phyloP scores from a whole-genome alignment of 2,329 filamentous ascomycete species.

The Cephalotrichum gorgonifer region DNA sequence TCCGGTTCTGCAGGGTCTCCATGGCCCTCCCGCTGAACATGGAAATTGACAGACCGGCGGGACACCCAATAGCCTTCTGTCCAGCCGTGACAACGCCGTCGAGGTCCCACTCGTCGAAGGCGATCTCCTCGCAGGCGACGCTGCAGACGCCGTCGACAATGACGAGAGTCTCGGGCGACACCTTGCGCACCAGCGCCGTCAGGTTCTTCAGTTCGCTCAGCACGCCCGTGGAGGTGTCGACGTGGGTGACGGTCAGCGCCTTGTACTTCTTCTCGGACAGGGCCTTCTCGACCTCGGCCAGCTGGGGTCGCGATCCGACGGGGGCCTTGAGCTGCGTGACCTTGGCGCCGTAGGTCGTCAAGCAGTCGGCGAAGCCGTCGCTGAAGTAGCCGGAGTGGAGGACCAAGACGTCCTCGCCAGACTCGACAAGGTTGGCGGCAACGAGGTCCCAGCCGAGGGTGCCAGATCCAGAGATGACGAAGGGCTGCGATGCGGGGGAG shows the following conservation, averaged over 20 bases:
- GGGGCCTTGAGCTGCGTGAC: conserved; percentile 83
- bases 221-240: conserved; percentile 94
- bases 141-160: conserved; percentile 96
- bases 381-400: conserved; percentile 96
- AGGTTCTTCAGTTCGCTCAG: conserved; percentile 82
- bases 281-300: conserved; percentile 79
- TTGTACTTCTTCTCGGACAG: conserved; percentile 90
- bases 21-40: conserved; percentile 89
- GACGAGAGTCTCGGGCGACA: conserved; percentile 84
- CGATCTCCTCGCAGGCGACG: conserved; percentile 90
- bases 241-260: conserved; percentile 87
- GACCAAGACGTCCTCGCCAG: conserved; percentile 82
- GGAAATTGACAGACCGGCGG: conserved; percentile 85
- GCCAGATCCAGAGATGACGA: conserved; percentile 87
- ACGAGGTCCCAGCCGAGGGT: conserved; percentile 96
- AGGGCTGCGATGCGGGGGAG: conserved; percentile 73
- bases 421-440: conserved; percentile 83
- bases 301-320: conserved; percentile 77
- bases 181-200: conserved; percentile 69
- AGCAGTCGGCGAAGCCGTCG: conserved; percentile 86
- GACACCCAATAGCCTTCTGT: conserved; percentile 94
- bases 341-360: conserved; percentile 82
- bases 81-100: conserved; percentile 90
- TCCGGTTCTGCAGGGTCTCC: conserved; percentile 66
- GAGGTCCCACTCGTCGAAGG: conserved; percentile 88